Conservation (phyloP, 2,329 filamentous ascomycete species). For the Aureobasidium musti region DNA sequence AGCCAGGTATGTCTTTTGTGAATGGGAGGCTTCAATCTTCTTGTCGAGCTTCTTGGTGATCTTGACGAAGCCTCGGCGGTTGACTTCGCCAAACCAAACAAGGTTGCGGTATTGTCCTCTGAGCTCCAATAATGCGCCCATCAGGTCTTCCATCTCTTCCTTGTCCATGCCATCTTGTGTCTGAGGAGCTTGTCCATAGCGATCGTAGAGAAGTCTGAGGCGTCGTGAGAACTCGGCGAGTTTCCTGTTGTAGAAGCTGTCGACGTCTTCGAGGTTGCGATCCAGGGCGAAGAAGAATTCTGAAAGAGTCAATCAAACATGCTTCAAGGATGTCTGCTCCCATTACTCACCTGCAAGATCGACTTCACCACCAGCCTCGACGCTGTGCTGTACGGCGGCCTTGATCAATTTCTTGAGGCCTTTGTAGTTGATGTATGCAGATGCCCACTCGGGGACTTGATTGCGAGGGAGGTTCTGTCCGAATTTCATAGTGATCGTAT, state of each 20-base stretch:
- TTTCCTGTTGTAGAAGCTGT: conserved; percentile 96
- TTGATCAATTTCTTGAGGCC: conserved; percentile 95
- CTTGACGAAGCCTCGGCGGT: conserved; percentile 91
- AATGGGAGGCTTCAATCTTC: conserved; percentile 70
- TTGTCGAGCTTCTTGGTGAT: conserved; percentile 99
- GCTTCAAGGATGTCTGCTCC: conserved; percentile 32
- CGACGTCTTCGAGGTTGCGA: conserved; percentile 95
- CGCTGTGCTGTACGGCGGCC: conserved; percentile 63
- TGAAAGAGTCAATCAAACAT: conserved; percentile 47
- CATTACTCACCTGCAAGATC: conserved; percentile 81
- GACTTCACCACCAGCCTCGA: conserved; percentile 69
- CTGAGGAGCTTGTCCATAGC: conserved; percentile 76
- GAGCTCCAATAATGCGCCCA: conserved; percentile 85
- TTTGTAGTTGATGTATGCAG: conserved; percentile 86
- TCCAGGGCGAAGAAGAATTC: conserved; percentile 97
- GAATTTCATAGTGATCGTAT: conserved; percentile 48
- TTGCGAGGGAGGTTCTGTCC: conserved; percentile 68
- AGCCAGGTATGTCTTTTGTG: conserved; percentile 82
- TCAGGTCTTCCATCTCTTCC: conserved; percentile 88
- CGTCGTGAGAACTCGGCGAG: conserved; percentile 81
- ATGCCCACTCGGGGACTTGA: conserved; percentile 84
- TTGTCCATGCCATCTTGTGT: conserved; percentile 72
- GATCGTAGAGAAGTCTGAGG: conserved; percentile 80
- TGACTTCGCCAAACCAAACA: conserved; percentile 98
- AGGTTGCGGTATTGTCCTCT: conserved; percentile 85